Conservation (phyloP, 352 stramenopile species). For the Albugo candida region DNA sequence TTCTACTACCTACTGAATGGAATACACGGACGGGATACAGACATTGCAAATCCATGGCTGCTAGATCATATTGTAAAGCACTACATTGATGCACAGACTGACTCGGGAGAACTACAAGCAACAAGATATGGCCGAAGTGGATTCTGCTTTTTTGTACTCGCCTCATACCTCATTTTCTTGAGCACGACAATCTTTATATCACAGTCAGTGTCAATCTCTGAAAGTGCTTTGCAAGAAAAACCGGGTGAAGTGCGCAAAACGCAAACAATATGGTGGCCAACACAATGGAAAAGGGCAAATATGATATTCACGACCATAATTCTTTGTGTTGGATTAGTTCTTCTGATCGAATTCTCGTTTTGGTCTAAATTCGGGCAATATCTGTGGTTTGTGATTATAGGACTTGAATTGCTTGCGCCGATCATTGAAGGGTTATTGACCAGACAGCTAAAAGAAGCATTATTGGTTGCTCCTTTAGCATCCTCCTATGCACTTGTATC, state of each 20-base stretch:
- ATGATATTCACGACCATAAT: conserved; percentile 88
- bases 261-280: conserved; percentile 74
- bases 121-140: conserved; percentile 80
- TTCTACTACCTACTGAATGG: conserved; percentile 59
- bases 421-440: conserved; percentile 80
- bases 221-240: conserved; percentile 76
- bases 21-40: conserved; percentile 12
- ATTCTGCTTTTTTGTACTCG: conserved; percentile 84
- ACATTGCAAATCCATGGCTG: conserved; percentile 48
- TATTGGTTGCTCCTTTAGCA: conserved; percentile 82
- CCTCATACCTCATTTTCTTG: conserved; percentile 69
- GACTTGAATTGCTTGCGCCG: conserved; percentile 79
- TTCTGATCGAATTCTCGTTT: conserved; percentile 93
- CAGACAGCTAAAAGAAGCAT: conserved; percentile 75
- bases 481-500: conserved; percentile 80
- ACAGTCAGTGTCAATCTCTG: conserved; percentile 75
- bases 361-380: conserved; percentile 88
- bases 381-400: conserved; percentile 93
- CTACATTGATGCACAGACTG: conserved; percentile 73
- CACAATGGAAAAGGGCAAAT: conserved; percentile 89
- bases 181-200: conserved; percentile 84
- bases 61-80: conserved; percentile 63
- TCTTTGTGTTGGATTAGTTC: conserved; percentile 82
- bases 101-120: conserved; percentile 39
- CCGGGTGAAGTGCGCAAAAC: conserved; percentile 39